These are phyloP conservation scores for Kwoniella bestiolae DNA, from an alignment of 768 basidiomycete species.

Conservation along the genomic window DNA sequence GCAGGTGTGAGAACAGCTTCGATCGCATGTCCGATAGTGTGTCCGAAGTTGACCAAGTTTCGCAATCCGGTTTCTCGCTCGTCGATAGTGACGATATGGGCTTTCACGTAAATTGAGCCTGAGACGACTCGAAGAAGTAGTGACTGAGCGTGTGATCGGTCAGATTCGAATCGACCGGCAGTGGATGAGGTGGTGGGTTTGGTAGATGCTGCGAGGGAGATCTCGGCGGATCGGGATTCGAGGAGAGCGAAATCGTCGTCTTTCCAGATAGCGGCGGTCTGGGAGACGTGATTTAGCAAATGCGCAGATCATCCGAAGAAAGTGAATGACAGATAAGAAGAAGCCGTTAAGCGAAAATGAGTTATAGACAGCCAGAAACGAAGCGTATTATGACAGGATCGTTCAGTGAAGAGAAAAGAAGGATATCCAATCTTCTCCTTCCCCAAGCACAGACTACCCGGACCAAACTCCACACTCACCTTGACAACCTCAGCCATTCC, in stretches of 20 bases:
- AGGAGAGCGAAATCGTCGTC: constrained; percentile 84
- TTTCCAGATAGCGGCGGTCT: constrained; percentile 99
- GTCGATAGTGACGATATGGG: constrained; percentile 95
- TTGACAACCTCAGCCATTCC: constrained; percentile 99
- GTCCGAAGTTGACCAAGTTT: constrained; percentile 98
- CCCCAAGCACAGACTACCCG: no score
- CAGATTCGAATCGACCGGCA: constrained; percentile 59
- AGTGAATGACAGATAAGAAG: no score
- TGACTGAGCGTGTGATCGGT: constrained; percentile 71
- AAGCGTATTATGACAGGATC: no score
- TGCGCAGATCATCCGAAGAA: no score
- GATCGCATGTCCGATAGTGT: constrained; percentile 97
- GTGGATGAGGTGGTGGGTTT: constrained; percentile 63
- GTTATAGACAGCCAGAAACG: no score
- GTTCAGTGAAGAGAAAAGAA: neutral
- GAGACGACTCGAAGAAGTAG: constrained; percentile 89
- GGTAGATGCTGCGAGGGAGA: constrained; percentile 78
- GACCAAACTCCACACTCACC: constrained; percentile 61
- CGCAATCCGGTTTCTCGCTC: constrained; percentile 95
- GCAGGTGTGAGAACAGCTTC: constrained; percentile 93
- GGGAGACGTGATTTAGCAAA: no score
- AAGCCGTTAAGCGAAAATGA: no score
- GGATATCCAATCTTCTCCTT: no score
- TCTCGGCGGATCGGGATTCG: constrained; percentile 81
- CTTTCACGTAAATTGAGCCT: constrained; percentile 91